These are phyloP conservation scores for Talaromyces sp. DNA, from an alignment of 2,329 filamentous ascomycete species.

Conservation along the genomic window DNA sequence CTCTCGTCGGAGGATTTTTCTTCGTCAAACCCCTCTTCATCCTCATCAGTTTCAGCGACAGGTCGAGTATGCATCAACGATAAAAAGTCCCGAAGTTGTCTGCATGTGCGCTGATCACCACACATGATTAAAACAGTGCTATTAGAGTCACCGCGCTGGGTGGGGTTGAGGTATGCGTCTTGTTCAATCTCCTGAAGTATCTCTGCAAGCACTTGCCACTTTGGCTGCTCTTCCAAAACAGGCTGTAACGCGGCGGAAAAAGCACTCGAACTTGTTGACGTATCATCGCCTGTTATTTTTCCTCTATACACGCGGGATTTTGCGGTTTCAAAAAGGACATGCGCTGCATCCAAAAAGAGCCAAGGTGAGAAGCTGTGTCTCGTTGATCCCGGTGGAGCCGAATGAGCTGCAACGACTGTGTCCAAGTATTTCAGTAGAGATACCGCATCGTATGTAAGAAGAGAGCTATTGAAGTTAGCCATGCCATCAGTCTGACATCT, in stretches of 20 bases:
- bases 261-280: conserved; percentile 42
- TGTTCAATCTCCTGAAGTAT: conserved; percentile 89
- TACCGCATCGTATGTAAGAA: conserved; percentile 83
- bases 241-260: conserved; percentile 63
- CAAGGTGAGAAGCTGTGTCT: conserved; percentile 88
- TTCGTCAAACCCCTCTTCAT: conserved; percentile 31
- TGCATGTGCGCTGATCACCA: conserved; percentile 75
- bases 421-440: conserved; percentile 90
- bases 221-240: conserved; percentile 88
- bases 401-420: conserved; percentile 85
- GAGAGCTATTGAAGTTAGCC: conserved; percentile 39
- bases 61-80: conserved; percentile 77
- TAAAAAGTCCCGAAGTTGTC: conserved; percentile 84
- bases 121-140: conserved; percentile 97
- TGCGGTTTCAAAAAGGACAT: conserved; percentile 88
- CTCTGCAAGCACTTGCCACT: conserved; percentile 86
- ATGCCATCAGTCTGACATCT: neutral
- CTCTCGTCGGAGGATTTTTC: conserved; percentile 47
- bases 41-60: conserved; percentile 17
- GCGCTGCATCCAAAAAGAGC: conserved; percentile 91
- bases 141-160: conserved; percentile 73
- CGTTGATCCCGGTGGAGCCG: conserved; percentile 79
- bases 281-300: conserved; percentile 57
- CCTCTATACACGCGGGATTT: conserved; percentile 81
- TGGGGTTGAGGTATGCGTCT: conserved; percentile 78